Evolutionary conservation across 2,329 filamentous ascomycete species (phyloP), one percentile per base, ranked within the genome.

Genomic region (Aspergillus luchuensis): DNA sequence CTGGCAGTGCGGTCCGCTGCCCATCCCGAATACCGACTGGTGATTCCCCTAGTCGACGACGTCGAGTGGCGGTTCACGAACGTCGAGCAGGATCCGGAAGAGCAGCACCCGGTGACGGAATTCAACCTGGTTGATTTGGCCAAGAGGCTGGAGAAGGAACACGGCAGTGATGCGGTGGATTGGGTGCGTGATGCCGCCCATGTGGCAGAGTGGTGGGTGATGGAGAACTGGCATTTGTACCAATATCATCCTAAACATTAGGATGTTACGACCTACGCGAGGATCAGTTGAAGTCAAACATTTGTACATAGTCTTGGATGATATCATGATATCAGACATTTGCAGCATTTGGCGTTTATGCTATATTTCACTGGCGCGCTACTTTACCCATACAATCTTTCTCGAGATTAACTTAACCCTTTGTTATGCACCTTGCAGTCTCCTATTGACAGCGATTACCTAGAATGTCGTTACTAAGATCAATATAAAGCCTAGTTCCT

Each of bases 51-150:
- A 2, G 66, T 73, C 10, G 67, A 68, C 48, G 71, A 73, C 17
- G 65, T 74, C 5, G 71, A 73, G 45, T 74, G 72, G 72, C 71
- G 72, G 8, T 74, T 72, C 63, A 67, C 71, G 17, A 67, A 74
- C 49, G 45, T 73, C 0, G 62, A 64, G 17, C 57, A 62, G 21
- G 71, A 73, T 36, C 71, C 71, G 5, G 62, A 68, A 30, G 71
- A 73, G 45, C 33, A 63, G 8, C 50, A 62, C 8, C 67, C 71
- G 3, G 63, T 69, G 8, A 63, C 65, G 30, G 63, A 67, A 19
- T 73, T 72, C 52, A 67, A 60, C 36, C 51, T 71, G 28, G 33
- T 57, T 8, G 70, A 71, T 33, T 41, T 73, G 41, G 66, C 66
- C 2, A 38, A 57, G 15, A 63, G 58, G 4, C 50, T 73, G 19